These are phyloP conservation scores for Agrocybe praecox DNA, from an alignment of 768 basidiomycete genomes.

Conservation along the genomic window DNA sequence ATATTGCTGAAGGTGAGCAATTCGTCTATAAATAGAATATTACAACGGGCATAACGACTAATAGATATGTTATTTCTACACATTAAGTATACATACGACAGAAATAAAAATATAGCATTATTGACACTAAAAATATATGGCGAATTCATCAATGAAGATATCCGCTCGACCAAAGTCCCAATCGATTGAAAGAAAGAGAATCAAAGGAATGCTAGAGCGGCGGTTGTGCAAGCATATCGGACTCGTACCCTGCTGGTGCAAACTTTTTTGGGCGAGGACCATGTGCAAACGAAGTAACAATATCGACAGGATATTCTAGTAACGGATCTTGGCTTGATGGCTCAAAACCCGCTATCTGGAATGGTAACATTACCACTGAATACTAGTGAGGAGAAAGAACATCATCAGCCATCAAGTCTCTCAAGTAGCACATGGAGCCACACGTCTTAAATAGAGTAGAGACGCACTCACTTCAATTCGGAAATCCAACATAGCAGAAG, in stretches of 20 bases:
- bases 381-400: constrained; percentile 27
- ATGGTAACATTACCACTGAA: constrained; percentile 38
- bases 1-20: too few species aligned
- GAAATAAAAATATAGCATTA: background rate
- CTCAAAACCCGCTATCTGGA: constrained; percentile 32
- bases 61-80: too few species aligned
- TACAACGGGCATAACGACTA: too few species aligned
- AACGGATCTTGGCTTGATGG: constrained; percentile 24
- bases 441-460: background rate
- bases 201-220: background rate
- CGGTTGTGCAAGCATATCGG: background rate
- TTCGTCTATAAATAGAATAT: too few species aligned
- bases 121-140: background rate
- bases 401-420: background rate
- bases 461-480: constrained; percentile 32
- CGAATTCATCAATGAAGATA: background rate
- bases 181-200: background rate
- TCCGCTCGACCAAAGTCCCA: background rate
- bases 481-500: constrained; percentile 39
- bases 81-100: too few species aligned
- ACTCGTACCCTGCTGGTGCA: constrained; percentile 29
- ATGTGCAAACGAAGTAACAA: constrained; percentile 32
- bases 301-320: constrained; percentile 31
- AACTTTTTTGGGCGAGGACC: constrained; percentile 31
- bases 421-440: background rate